These are phyloP conservation scores for Fusarium sambucinum DNA, from an alignment of 2,329 filamentous ascomycete genomes.

Conservation along the genomic window DNA sequence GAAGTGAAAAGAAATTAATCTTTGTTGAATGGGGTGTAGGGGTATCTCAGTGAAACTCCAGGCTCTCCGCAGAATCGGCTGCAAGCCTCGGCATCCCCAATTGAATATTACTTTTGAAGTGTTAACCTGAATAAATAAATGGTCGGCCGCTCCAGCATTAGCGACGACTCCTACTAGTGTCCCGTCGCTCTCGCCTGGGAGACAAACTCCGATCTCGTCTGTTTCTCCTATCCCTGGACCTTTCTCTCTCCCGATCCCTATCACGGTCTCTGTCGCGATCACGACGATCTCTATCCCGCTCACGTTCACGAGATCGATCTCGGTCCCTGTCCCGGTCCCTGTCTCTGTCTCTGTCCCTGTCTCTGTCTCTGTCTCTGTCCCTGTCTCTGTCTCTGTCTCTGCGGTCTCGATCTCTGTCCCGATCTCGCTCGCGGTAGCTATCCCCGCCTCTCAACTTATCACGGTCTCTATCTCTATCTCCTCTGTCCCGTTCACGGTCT, in stretches of 20 bases:
- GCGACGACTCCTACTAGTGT: conserved; percentile 56
- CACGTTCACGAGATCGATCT: conserved; percentile 51
- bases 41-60: conserved; percentile 38
- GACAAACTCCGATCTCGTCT: conserved; percentile 50
- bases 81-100: background rate
- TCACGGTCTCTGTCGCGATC: conserved; percentile 35
- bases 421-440: conserved; percentile 32
- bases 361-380: conserved; percentile 46
- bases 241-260: conserved; percentile 34
- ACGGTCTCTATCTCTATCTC: conserved; percentile 44
- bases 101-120: background rate
- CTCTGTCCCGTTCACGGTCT: conserved; percentile 50
- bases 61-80: background rate
- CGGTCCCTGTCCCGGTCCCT: conserved; percentile 51
- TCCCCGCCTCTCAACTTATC: conserved; percentile 46
- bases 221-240: conserved; percentile 43
- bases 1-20: background rate
- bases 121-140: background rate
- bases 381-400: conserved; percentile 47
- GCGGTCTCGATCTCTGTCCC: conserved; percentile 47
- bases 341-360: conserved; percentile 49
- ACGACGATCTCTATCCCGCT: conserved; percentile 49
- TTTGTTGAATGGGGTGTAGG: background rate
- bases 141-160: conserved; percentile 54
- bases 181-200: conserved; percentile 53